Base-by-base conservation (phyloP, 1,284 basidiomycete species). In the Puccinia polysora region DNA sequence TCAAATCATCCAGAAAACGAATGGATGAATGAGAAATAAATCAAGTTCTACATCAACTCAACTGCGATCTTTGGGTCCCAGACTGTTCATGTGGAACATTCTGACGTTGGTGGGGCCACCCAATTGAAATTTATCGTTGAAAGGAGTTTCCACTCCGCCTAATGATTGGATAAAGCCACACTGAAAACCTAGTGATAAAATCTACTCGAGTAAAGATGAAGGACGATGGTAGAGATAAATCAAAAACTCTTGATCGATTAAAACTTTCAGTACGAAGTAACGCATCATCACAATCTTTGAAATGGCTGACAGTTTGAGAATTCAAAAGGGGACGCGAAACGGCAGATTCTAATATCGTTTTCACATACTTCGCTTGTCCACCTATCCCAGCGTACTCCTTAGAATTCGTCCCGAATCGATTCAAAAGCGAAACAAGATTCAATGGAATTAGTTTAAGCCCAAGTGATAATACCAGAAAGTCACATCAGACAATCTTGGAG, bases 21-120 rank as follows among this genome's bases (percentile, higher is more conserved):
- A 18, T 36, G 56, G 18, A 12, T 32, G 10, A 45, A 32, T 5
- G 25, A 58, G 18, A 23, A 15, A 58, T 34, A 67, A 63, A 43
- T 34, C 23, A 8, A 40, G 25, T 52, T n/a, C n/a, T n/a, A n/a
- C n/a, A n/a, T n/a, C n/a, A 73, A 20, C 79, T 87, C 75, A 78
- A 91, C 90, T 78, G 30, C 86, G 85, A 77, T 95, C 91, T 36
- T 86, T 84, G 1, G 90, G 87, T 0, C 96, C 96, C 80, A 98
- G 83, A 0, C 88, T 85, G 77, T 92, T 94, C 32, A 86, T 83
- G 73, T 86, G 86, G 83, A 97, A 97, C 74, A 89, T 88, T 30
- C 96, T 84, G 1, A 98, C 84, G 59, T 86, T 90, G n/a, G 89
- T 87, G 0, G 96, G 93, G 0, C 95, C 96, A 32, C 95, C 96